phyloP scores from a whole-genome alignment of 495 filamentous ascomycete species.

The Baudoinia panamericana region DNA sequence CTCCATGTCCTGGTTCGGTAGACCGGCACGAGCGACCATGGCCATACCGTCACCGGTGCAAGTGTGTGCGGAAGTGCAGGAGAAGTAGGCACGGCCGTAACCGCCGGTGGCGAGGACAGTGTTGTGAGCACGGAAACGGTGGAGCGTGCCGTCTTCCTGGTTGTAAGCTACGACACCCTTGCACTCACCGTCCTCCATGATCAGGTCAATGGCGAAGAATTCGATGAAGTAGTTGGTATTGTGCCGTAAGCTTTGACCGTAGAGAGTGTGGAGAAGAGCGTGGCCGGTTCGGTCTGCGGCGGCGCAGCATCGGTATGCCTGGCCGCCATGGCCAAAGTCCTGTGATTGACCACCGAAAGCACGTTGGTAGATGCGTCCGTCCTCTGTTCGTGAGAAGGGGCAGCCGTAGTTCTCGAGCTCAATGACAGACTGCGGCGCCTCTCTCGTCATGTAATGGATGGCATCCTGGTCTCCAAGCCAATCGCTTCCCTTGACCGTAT shows the following conservation, averaged over 20 bases:
- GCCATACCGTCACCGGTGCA: constrained; percentile 98
- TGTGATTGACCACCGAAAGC: constrained; percentile 95
- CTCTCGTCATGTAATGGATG: constrained; percentile 98
- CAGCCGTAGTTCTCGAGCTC: constrained; percentile 97
- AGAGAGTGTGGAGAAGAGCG: constrained; percentile 93
- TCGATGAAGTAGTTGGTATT: constrained; percentile 99
- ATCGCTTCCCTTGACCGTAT: constrained; percentile 97
- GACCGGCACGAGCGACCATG: constrained; percentile 94
- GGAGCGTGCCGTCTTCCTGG: constrained; percentile 94
- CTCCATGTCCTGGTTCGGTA: constrained; percentile 97
- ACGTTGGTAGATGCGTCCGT: constrained; percentile 96
- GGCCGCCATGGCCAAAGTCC: constrained; percentile 87
- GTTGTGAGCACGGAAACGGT: constrained; percentile 91
- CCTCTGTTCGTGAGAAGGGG: constrained; percentile 94
- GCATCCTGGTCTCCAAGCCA: constrained; percentile 99
- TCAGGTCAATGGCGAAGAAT: constrained; percentile 90
- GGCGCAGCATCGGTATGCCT: constrained; percentile 92
- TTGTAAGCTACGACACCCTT: constrained; percentile 94
- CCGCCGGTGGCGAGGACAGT: constrained; percentile 95
- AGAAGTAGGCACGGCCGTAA: constrained; percentile 97
- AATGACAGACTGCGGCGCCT: constrained; percentile 80
- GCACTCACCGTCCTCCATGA: constrained; percentile 95
- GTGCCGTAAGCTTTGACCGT: constrained; percentile 88
- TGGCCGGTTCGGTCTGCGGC: constrained; percentile 95
- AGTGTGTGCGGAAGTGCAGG: constrained; percentile 93